Evolutionary conservation across 805 yeast species (phyloP), one percentile per base, ranked within the genome.

Genomic region (Ogataea paraovalis): DNA sequence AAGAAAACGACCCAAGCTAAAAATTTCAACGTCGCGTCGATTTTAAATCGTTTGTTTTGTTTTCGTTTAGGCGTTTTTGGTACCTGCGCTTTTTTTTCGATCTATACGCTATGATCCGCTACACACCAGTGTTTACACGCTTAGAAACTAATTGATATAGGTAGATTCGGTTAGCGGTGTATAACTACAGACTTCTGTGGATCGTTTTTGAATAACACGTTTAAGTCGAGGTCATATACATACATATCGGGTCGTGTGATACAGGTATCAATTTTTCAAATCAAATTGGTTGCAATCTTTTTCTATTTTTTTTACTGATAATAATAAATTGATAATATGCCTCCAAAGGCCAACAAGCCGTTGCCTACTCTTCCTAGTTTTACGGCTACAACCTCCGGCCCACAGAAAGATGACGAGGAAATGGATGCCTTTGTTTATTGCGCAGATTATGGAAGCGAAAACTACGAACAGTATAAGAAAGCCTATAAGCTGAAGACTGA

Each of bases 381-480:
- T 36, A 49, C 43, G 19, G 44, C 46, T 20, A 41, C 45, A n/a
- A 42, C 30, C 22, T 33, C 43, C 16, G 41, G 34, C 4, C 6
- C 44, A 10, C 39, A 27, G 18, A 32, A 39, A 21, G 53, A 50
- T 6, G 51, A 47, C 2, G 52, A 48, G 12, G 56, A 53, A 12
- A 46, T 46, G 38, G 63, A 59, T 42, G 59, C 65, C 2, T 66
- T 66, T 43, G 62, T 65, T 8, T 66, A 61, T 48, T 59, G 65
- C 42, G 62, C 69, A 2, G 64, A 55, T 28, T 55, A 54, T 40
- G 53, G 52, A 4, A 47, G 47, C 41, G 61, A 55, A 36, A 52
- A 58, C 39, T 59, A 57, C 45, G 49, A 64, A 38, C 55, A 56
- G 40, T 58, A 58, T 72, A 49, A 54, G 32, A 44, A 54, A 33